Evolutionary conservation across 2,329 filamentous ascomycete genomes (phyloP), one percentile per base, ranked within the genome.

Genomic region (Aschersonia sp.): DNA sequence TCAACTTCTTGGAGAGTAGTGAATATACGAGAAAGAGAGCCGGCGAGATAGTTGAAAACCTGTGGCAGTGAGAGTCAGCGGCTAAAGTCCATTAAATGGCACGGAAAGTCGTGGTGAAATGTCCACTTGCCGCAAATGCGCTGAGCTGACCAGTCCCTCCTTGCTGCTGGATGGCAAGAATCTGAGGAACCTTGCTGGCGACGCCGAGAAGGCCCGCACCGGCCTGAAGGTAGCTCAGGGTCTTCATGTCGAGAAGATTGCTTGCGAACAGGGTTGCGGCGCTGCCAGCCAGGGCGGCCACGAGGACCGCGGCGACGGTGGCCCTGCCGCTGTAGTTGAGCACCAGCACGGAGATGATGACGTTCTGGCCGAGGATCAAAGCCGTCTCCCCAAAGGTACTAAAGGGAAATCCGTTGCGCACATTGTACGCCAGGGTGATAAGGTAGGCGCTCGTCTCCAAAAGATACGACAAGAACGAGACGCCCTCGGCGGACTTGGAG

Each of bases 11-110:
- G 89, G 50, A 98, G 72, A 6, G 94, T 98, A 32, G 92, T 98
- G 68, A 96, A 98, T 70, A 98, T 94, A 62, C 92, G 85, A 30
- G 88, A 86, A 50, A 97, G 78, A 43, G 89, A 95, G 40, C 94
- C 92, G 57, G 82, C 74, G 59, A 98, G 86, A 68, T 95, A 98
- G 74, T 96, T 97, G 77, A 98, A 95, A 56, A 98, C 89, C 89
- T 96, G 32, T 9, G 35, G 30, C 31, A 38, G 35, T 38, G 35
- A 38, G 35, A 42, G 40, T 42, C 40, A 42, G 40, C 20, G 9
- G 6, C 9, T n/a, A 38, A 38, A 40, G n/a, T 42, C 38, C n/a
- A 10, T 41, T 35, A 9, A 29, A 28, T 9, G 44, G 6, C 9
- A 7, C 30, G n/a, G 30, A 40, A 42, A 20, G 29, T 10, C 20